phyloP scores from a whole-genome alignment of 768 basidiomycete genomes.

The Leccinum imitatum region DNA sequence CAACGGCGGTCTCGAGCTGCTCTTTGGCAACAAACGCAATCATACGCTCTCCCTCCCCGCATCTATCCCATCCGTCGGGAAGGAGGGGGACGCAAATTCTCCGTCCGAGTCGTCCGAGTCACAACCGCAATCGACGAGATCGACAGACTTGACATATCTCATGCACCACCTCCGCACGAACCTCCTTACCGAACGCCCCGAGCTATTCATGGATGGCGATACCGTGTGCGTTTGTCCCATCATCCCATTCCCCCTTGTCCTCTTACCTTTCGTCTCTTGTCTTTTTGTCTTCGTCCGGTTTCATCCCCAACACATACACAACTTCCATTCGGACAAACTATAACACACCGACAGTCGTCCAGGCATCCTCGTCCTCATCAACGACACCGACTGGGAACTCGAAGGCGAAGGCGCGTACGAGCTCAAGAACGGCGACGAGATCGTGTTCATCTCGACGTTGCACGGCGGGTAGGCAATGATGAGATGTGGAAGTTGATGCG shows the following conservation, averaged over 20 bases:
- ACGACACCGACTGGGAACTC: slow-evolving; percentile 97
- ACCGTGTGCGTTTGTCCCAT: slow-evolving; percentile 63
- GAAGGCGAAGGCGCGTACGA: slow-evolving; percentile 90
- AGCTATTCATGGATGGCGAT: slow-evolving; percentile 84
- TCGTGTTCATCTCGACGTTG: slow-evolving; percentile 95
- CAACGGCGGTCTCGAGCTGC: slow-evolving; percentile 81
- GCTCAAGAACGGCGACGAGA: slow-evolving; percentile 77
- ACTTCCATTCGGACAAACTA: no score
- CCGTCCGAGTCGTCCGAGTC: neutral
- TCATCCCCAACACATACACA: no score
- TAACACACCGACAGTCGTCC: slow-evolving; percentile 67
- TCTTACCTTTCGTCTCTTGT: no score
- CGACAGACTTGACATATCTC: slow-evolving; percentile 70
- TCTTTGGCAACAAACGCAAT: slow-evolving; percentile 70
- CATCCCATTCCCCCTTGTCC: neutral
- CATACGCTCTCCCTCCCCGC: slow-evolving; percentile 59
- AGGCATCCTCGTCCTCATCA: slow-evolving; percentile 94
- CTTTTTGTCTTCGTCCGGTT: no score
- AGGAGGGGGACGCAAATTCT: neutral
- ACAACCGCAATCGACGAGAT: slow-evolving; percentile 29
- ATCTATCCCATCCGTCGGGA: slow-evolving; percentile 23
- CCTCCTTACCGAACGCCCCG: slow-evolving; percentile 78
- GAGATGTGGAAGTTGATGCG: neutral
- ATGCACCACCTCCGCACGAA: slow-evolving; percentile 76
- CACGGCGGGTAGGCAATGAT: slow-evolving; percentile 52